Conservation (phyloP, 2,329 filamentous ascomycete species). For the Helotiales sp. region DNA sequence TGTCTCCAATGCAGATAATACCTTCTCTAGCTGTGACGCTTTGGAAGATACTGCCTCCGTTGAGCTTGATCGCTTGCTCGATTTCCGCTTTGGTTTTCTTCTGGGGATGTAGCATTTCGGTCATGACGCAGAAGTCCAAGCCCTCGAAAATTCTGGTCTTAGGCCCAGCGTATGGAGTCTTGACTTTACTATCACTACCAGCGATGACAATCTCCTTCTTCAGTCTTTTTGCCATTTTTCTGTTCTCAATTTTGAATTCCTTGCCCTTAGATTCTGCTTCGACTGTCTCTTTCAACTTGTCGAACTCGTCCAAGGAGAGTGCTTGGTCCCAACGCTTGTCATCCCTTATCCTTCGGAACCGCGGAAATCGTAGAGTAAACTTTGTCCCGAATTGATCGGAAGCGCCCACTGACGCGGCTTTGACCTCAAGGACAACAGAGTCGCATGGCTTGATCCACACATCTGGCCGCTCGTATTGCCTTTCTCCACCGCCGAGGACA, state of each 20-base stretch:
- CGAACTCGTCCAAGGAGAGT: constrained; percentile 78
- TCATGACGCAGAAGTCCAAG: constrained; percentile 82
- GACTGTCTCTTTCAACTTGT: constrained; percentile 69
- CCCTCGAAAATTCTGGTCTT: constrained; percentile 73
- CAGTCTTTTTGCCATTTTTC: constrained; percentile 61
- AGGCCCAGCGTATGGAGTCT: constrained; percentile 59
- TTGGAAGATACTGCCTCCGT: constrained; percentile 82
- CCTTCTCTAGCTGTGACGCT: constrained; percentile 64
- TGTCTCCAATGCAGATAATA: constrained; percentile 80
- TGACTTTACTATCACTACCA: constrained; percentile 63
- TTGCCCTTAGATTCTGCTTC: constrained; percentile 76
- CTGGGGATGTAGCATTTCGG: constrained; percentile 69
- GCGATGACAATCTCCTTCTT: constrained; percentile 74
- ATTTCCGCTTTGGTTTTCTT: constrained; percentile 81
- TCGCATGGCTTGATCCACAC: constrained; percentile 91
- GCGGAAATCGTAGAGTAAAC: constrained; percentile 85
- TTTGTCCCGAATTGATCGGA: constrained; percentile 80
- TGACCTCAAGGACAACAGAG: constrained; percentile 85
- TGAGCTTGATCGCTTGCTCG: constrained; percentile 79
- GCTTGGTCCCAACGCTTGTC: constrained; percentile 86
- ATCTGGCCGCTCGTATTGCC: constrained; percentile 78
- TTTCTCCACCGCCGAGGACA: constrained; percentile 78
- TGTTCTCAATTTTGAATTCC: constrained; percentile 77
- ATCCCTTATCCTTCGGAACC: constrained; percentile 80
- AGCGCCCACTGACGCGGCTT: constrained; percentile 77